Conservation (phyloP, 2,329 filamentous ascomycete genomes). For the Ambrosiella cleistominuta region DNA sequence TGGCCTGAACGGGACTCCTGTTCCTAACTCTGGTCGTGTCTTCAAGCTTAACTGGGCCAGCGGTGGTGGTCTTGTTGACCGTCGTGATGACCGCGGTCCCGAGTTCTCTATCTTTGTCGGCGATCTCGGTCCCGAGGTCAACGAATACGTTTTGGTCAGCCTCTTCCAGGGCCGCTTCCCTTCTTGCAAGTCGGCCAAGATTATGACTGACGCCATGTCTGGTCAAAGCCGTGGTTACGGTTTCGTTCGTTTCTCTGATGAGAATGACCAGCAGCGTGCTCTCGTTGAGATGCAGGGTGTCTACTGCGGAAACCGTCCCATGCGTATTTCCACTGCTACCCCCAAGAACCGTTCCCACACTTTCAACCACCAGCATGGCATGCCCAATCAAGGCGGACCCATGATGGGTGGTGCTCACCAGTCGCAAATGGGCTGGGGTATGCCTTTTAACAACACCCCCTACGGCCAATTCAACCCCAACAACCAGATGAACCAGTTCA, state of each 20-base stretch:
- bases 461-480: conserved; percentile 30
- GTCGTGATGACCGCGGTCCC: conserved; percentile 86
- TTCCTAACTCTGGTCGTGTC: conserved; percentile 82
- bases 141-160: conserved; percentile 92
- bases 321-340: conserved; percentile 95
- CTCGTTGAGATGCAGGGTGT: conserved; percentile 97
- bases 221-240: conserved; percentile 96
- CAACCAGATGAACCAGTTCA: conserved; percentile 90
- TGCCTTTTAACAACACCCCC: conserved; percentile 14
- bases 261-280: conserved; percentile 89
- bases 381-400: conserved; percentile 25
- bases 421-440: conserved; percentile 26
- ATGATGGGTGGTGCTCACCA: conserved; percentile 31
- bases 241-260: conserved; percentile 92
- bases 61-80: conserved; percentile 84
- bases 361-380: conserved; percentile 21
- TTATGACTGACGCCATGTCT: conserved; percentile 97
- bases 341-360: conserved; percentile 62
- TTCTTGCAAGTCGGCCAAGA: conserved; percentile 98
- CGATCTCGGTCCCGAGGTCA: conserved; percentile 93
- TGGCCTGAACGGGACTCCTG: conserved; percentile 69
- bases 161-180: conserved; percentile 93
- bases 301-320: conserved; percentile 94
- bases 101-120: conserved; percentile 97
- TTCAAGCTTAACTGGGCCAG: conserved; percentile 99